Evolutionary conservation across 2,329 filamentous ascomycete genomes (phyloP).

Genomic region (Coniochaeta sp.): DNA sequence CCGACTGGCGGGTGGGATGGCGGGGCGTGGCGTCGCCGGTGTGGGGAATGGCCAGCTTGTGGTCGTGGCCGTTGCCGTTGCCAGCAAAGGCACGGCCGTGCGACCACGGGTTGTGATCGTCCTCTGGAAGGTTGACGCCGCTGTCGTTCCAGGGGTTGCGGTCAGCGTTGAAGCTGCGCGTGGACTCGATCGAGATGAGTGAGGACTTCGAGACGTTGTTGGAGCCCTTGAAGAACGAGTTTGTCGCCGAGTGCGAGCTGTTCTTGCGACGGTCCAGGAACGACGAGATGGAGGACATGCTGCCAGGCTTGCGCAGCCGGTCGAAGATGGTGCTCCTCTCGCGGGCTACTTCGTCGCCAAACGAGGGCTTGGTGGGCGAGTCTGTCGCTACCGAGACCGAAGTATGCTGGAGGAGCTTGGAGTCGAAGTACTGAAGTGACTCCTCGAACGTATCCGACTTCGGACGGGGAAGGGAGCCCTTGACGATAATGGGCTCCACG

Average conservation of each 20-base stretch:
- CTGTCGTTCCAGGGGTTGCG: conserved; percentile 98
- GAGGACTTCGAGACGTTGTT: conserved; percentile 91
- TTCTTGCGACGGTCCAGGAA: conserved; percentile 95
- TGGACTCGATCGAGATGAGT: conserved; percentile 91
- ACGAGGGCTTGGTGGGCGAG: conserved; percentile 79
- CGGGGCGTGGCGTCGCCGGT: conserved; percentile 78
- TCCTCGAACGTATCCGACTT: conserved; percentile 99
- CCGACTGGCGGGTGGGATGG: conserved; percentile 76
- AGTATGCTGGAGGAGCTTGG: conserved; percentile 89
- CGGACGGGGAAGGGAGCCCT: conserved; percentile 92
- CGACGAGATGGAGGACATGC: conserved; percentile 91
- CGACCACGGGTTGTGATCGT: conserved; percentile 63
- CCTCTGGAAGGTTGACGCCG: conserved; percentile 87
- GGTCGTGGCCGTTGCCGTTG: conserved; percentile 57
- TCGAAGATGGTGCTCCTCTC: conserved; percentile 84
- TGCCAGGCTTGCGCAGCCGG: conserved; percentile 87
- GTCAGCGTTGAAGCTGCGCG: conserved; percentile 81
- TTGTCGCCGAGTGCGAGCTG: conserved; percentile 73
- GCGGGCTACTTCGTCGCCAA: conserved; percentile 71
- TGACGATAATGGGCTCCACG: conserved; percentile 82
- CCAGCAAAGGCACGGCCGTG: conserved; percentile 42
- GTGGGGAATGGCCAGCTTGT: conserved; percentile 59
- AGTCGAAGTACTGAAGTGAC: conserved; percentile 92
- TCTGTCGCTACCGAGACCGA: conserved; percentile 75
- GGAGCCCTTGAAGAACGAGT: conserved; percentile 87